A percentile compares a stretch with the other conserved stretches of the same genome.
phyloP scores from a whole-genome alignment of 2,329 filamentous ascomycete species.

The Beauveria caledonica region DNA sequence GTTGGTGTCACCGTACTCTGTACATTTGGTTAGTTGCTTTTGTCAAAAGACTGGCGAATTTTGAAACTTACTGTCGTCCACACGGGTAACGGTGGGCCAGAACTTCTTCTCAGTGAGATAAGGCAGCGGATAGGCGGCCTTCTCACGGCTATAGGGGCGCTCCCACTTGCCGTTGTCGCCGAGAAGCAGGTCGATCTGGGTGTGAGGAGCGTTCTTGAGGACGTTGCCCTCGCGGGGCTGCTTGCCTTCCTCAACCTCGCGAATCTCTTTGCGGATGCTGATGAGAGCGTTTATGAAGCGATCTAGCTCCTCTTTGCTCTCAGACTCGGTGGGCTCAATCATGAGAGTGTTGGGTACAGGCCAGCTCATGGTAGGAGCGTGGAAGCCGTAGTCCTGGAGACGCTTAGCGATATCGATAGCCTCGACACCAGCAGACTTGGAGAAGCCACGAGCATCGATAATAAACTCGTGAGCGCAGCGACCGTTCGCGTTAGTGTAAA shows the following conservation, averaged over 20 bases:
- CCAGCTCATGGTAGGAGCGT: slow-evolving; percentile 95
- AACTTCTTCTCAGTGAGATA: slow-evolving; percentile 94
- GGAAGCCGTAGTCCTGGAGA: slow-evolving; percentile 94
- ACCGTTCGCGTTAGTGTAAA: slow-evolving; percentile 85
- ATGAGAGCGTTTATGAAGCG: slow-evolving; percentile 88
- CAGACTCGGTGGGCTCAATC: slow-evolving; percentile 95
- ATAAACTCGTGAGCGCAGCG: slow-evolving; percentile 98
- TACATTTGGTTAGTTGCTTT: slow-evolving; percentile 6
- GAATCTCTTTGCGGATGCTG: slow-evolving; percentile 77
- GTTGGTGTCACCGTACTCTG: slow-evolving; percentile 84
- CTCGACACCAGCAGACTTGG: slow-evolving; percentile 73
- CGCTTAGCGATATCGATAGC: slow-evolving; percentile 95
- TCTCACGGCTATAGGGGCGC: slow-evolving; percentile 69
- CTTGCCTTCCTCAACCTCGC: slow-evolving; percentile 70
- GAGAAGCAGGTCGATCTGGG: slow-evolving; percentile 67
- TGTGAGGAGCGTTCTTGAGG: slow-evolving; percentile 83
- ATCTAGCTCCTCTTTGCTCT: slow-evolving; percentile 86
- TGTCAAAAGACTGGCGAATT: not conserved
- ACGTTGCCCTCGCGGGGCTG: slow-evolving; percentile 71
- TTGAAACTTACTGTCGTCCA: slow-evolving; percentile 69
- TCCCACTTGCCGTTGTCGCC: slow-evolving; percentile 60
- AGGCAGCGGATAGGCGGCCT: slow-evolving; percentile 77
- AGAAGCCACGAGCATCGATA: slow-evolving; percentile 78
- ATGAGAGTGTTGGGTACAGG: slow-evolving; percentile 92
- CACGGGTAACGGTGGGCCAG: slow-evolving; percentile 79